Evolutionary conservation across 441 rosid species (phyloP).

Genomic region (Euphorbia corollata): DNA sequence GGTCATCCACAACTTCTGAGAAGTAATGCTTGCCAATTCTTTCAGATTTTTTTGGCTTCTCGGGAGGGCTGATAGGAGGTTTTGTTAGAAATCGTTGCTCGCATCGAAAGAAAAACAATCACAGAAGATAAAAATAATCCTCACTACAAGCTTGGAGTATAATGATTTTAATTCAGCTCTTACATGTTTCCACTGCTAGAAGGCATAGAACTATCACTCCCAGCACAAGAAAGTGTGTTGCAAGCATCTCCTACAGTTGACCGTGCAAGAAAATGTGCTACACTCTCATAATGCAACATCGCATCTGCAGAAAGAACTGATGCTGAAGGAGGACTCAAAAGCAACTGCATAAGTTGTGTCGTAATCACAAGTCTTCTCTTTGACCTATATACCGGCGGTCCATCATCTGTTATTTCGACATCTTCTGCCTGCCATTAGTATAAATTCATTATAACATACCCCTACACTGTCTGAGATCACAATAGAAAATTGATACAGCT

Average conservation of each 20-base stretch:
- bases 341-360: conserved; percentile 70
- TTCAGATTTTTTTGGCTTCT: conserved; percentile 33
- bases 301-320: conserved; percentile 45
- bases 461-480: conserved; percentile 7
- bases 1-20: conserved; percentile 41
- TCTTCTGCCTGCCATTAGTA: conserved; percentile 48
- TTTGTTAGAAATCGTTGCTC: not conserved
- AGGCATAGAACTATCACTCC: conserved; percentile 27
- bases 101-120: not conserved
- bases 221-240: conserved; percentile 30
- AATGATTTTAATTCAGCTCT: conserved; percentile 20
- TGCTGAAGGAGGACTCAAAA: conserved; percentile 44
- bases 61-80: conserved; percentile 34
- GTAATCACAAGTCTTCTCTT: conserved; percentile 71
- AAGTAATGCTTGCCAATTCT: conserved; percentile 40
- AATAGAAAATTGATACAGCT: conserved; percentile 3
- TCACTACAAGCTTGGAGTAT: not conserved
- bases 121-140: not conserved
- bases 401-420: conserved; percentile 40
- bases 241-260: conserved; percentile 66
- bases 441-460: conserved; percentile 13
- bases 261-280: conserved; percentile 46
- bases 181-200: conserved; percentile 40
- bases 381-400: conserved; percentile 33
- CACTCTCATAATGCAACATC: conserved; percentile 40